phyloP scores from a whole-genome alignment of 306 rosid species.

The Hippophae gyantsensis region DNA sequence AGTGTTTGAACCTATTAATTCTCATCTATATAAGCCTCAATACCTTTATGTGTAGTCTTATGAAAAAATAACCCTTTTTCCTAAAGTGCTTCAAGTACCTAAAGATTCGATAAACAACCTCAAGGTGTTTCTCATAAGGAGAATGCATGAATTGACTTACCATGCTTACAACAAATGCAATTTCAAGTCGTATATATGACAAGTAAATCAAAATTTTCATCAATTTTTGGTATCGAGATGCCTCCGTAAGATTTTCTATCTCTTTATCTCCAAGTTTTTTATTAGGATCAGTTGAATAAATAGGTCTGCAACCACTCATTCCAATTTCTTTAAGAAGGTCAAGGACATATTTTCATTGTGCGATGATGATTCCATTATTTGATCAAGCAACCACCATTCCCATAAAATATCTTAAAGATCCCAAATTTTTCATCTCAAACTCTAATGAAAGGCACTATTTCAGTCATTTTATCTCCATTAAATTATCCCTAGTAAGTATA shows the following conservation, averaged over 20 bases:
- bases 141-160: slow-evolving; percentile 7
- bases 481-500: neutral
- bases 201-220: neutral
- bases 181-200: neutral
- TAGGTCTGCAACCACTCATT: neutral
- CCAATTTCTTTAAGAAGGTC: neutral
- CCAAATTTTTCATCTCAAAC: neutral
- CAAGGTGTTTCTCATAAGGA: neutral
- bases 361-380: neutral
- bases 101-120: neutral
- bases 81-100: neutral
- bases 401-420: neutral
- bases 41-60: neutral
- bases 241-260: neutral
- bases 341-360: neutral
- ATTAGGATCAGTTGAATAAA: neutral
- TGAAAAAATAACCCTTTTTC: neutral
- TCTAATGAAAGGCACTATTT: neutral
- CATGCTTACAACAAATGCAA: slow-evolving; percentile 4
- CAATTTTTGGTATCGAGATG: neutral
- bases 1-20: neutral
- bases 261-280: neutral
- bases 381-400: neutral
- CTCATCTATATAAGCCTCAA: neutral
- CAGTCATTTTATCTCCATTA: neutral